A percentile compares a stretch with the other conserved stretches of the same genome.
phyloP scores from a whole-genome alignment of 306 rosid species.

The Sindora glabra region DNA sequence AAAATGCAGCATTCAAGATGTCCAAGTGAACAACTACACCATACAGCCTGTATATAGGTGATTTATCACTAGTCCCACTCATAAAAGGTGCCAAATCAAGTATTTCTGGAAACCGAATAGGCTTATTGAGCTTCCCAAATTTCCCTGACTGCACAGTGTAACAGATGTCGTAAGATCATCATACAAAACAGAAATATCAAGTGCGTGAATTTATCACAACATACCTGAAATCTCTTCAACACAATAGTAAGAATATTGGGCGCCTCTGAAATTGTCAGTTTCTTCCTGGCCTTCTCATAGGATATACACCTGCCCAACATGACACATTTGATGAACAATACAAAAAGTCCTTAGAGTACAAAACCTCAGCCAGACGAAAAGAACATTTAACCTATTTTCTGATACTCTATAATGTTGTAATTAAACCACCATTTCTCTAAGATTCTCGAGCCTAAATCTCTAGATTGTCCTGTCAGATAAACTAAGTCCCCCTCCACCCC shows the following conservation, averaged over 20 bases:
- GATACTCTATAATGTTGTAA: no score
- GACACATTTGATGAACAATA: not conserved
- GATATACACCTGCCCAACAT: constrained; percentile 51
- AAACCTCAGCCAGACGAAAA: no score
- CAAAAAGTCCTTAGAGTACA: no score
- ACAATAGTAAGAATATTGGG: constrained; percentile 80
- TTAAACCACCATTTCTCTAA: no score
- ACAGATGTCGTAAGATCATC: constrained; percentile 10
- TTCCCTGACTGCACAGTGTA: constrained; percentile 63
- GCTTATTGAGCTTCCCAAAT: constrained; percentile 63
- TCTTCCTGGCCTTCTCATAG: constrained; percentile 70
- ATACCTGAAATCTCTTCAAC: constrained; percentile 71
- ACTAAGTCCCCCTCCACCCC: no score
- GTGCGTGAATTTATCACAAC: not conserved
- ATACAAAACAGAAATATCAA: not conserved
- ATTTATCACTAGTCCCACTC: constrained; percentile 43
- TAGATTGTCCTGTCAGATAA: no score
- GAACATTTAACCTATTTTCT: no score
- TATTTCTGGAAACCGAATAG: constrained; percentile 53
- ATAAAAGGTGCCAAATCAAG: constrained; percentile 66
- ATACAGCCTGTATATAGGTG: constrained; percentile 51
- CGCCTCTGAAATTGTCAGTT: constrained; percentile 63
- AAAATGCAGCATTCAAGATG: constrained; percentile 55
- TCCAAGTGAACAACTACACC: no score
- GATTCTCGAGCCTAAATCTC: no score